Evolutionary conservation across 192 early-diverging fungal genomes (phyloP).

Genomic region (Coemansia sp.): DNA sequence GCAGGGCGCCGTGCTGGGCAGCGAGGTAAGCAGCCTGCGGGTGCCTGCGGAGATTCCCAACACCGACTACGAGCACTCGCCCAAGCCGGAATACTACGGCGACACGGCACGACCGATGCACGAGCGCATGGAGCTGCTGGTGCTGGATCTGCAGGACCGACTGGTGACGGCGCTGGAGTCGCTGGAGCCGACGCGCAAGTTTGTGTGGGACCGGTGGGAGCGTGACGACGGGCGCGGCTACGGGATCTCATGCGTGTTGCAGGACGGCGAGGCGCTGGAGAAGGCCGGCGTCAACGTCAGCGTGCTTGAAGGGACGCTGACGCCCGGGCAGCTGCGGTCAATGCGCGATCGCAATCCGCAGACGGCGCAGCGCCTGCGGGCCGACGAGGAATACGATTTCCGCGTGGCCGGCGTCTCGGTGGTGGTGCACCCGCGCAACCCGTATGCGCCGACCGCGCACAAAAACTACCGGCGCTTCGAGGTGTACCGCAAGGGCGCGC

Average conservation of each 20-base stretch:
- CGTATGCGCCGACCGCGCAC: constrained; percentile 93
- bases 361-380: constrained; percentile 53
- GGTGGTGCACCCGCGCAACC: constrained; percentile 95
- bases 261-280: constrained; percentile 89
- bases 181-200: constrained; percentile 61
- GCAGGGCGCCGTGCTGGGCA: constrained; percentile 10
- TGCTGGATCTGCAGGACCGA: constrained; percentile 70
- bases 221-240: constrained; percentile 84
- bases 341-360: constrained; percentile 80
- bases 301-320: constrained; percentile 78
- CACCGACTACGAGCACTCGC: constrained; percentile 25
- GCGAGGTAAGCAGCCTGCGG: constrained; percentile 17
- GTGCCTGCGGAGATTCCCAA: constrained; percentile 26
- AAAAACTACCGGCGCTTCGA: constrained; percentile 99
- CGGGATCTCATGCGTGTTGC: constrained; percentile 87
- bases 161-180: constrained; percentile 62
- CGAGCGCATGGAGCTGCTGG: constrained; percentile 74
- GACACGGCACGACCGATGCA: constrained; percentile 60
- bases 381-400: constrained; percentile 64
- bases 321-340: constrained; percentile 69
- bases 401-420: constrained; percentile 88
- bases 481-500: constrained; percentile 56
- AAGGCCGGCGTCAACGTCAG: constrained; percentile 97
- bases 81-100: constrained; percentile 27
- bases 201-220: constrained; percentile 77